These are phyloP conservation scores for Logfia minima DNA, from an alignment of 129 eudicot genomes.

Conservation along the genomic window DNA sequence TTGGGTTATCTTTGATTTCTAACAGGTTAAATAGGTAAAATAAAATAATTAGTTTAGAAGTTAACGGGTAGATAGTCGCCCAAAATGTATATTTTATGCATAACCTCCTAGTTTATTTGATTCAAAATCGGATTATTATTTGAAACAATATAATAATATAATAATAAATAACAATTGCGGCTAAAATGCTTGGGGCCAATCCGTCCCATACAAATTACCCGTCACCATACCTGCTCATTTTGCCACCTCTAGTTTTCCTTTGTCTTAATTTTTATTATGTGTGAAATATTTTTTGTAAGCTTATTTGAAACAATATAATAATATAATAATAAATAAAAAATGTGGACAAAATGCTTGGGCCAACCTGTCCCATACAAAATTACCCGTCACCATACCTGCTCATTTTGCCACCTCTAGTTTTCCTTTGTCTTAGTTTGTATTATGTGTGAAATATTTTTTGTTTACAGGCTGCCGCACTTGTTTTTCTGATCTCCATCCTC, in stretches of 20 bases:
- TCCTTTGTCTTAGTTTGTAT: neutral
- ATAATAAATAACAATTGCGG: neutral
- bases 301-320: too few relatives aligned
- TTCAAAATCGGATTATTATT: neutral
- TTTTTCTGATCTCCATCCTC: constrained; percentile 58
- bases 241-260: neutral
- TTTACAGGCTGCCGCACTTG: constrained; percentile 62
- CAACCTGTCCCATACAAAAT: constrained; percentile 6
- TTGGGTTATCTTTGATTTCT: neutral
- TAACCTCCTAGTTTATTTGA: neutral
- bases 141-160: too few relatives aligned
- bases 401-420: neutral
- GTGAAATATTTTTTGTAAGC: neutral
- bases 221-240: neutral
- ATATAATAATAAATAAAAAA: neutral
- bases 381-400: neutral
- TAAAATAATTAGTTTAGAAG: neutral
- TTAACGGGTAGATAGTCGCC: neutral
- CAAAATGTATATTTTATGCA: neutral
- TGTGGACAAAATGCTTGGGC: neutral
- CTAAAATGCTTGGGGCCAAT: neutral
- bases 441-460: neutral
- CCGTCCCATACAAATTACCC: constrained; percentile 4
- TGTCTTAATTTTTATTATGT: neutral
- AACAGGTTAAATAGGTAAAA: neutral